These are phyloP conservation scores for Plasmodium falciparum DNA, from an alignment of 169 alveolate species.

Conservation along the genomic window DNA sequence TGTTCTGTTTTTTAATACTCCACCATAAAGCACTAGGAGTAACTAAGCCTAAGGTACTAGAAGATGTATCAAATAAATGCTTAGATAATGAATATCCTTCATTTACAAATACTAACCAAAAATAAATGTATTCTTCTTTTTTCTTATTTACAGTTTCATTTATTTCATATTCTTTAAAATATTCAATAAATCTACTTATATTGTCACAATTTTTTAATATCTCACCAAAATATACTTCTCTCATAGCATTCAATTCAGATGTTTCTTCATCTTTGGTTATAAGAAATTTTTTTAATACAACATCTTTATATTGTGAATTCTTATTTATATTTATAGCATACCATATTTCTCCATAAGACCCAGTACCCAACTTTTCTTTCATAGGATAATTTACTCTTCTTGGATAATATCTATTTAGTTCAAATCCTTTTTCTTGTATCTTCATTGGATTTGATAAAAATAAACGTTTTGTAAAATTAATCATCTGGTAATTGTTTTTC, in stretches of 20 bases:
- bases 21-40: conserved; percentile 69
- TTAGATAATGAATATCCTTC: conserved; percentile 59
- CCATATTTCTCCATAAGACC: conserved; percentile 74
- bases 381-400: conserved; percentile 41
- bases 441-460: conserved; percentile 11
- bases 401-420: conserved; percentile 13
- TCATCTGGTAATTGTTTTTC: conserved; percentile 34
- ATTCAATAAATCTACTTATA: conserved; percentile 72
- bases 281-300: conserved; percentile 45
- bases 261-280: conserved; percentile 44
- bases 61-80: conserved; percentile 41
- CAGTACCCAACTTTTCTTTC: conserved; percentile 37
- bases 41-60: conserved; percentile 29
- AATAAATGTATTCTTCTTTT: conserved; percentile 18
- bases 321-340: conserved; percentile 49
- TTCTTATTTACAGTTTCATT: background rate
- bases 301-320: conserved; percentile 26
- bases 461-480: conserved; percentile 37
- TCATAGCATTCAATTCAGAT: conserved; percentile 55
- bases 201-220: conserved; percentile 37
- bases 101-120: conserved; percentile 73
- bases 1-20: conserved; percentile 71
- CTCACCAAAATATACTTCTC: conserved; percentile 71
- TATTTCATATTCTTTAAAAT: conserved; percentile 65
- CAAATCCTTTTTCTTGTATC: background rate